Percentiles rank a stretch among this genome's conserved stretches.
phyloP scores from a whole-genome alignment of 306 rosid species.

The Glycyrrhiza uralensis region DNA sequence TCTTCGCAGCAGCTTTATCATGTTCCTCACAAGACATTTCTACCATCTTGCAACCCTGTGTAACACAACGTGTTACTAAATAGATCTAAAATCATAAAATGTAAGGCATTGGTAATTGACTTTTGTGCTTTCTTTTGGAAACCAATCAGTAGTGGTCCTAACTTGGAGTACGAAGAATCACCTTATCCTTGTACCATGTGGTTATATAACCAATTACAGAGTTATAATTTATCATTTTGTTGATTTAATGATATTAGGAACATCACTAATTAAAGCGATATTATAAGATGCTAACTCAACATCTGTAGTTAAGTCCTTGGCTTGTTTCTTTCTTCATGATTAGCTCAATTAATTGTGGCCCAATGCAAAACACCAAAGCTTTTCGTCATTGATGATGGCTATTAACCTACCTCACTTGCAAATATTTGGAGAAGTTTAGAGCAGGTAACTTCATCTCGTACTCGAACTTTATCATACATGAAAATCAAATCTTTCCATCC shows the following conservation, averaged over 20 bases:
- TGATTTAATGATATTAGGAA: neutral
- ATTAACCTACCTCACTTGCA: constrained; percentile 39
- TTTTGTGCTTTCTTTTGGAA: neutral
- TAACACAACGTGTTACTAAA: neutral
- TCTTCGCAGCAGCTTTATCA: constrained; percentile 59
- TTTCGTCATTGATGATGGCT: neutral
- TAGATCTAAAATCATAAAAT: neutral
- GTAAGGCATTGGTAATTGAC: neutral
- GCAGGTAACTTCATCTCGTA: constrained; percentile 52
- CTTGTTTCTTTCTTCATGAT: constrained; percentile 7
- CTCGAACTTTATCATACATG: constrained; percentile 59
- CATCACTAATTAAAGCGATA: neutral
- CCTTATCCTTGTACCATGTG: neutral
- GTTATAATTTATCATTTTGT: neutral
- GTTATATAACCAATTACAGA: neutral
- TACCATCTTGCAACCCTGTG: constrained; percentile 65
- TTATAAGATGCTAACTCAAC: neutral
- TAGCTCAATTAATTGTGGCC: neutral
- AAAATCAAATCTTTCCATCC: constrained; percentile 57
- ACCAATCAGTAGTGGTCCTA: neutral
- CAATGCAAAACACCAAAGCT: neutral
- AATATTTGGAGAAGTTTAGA: constrained; percentile 53
- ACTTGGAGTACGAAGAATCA: neutral
- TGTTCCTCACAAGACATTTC: constrained; percentile 67
- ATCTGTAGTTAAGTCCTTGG: neutral